Base-by-base conservation (phyloP, 108 stramenopile genomes). In the Bacterosira constricta region DNA sequence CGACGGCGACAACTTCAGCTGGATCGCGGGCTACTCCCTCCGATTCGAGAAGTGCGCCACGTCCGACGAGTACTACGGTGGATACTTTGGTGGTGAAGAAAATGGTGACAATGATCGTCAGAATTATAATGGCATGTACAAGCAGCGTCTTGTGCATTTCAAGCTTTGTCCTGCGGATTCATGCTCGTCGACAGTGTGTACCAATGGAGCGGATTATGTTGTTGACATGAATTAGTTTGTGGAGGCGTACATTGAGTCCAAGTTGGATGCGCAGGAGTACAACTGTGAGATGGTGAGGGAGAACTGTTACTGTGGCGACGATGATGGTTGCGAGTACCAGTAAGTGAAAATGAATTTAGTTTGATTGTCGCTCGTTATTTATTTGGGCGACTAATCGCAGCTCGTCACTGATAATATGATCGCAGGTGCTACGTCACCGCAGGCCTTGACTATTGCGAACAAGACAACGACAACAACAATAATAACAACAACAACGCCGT, bases 231-330 rank as follows among this genome's bases (percentile, higher is more conserved):
- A 55, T 12, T 0, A 34, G 31, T 68, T 68, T 20, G 66, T 59
- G 13, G 66, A 68, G 5, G 66, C 66, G 7, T 68, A 57, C 66
- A 37, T 59, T 32, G 66, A 68, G 17, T 56, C 66, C 21, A 68
- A 68, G 66, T 29, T 68, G 15, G 45, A 25, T 44, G 54, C 66
- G 12, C 6, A 32, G 4, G 41, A 68, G 34, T 68, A 68, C 66
- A 38, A 68, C 51, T 68, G 66, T 45, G 66, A 68, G 66, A 29
- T 15, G 30, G 66, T 57, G 50, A 50, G 66, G 34, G 66, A 68
- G 29, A 68, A 37, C 41, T 68, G 66, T 20, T 83, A 85, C 83
- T 90, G 90, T 42, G 86, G 91, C 47, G 79, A 88, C 46, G 88
- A 93, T 36, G 75, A 87, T 18, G 76, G 79, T 15, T 52, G 69